Evolutionary conservation across 176 grass and related monocot genomes (phyloP), one percentile per base, ranked within the genome.

Genomic region (Oryza meridionalis): DNA sequence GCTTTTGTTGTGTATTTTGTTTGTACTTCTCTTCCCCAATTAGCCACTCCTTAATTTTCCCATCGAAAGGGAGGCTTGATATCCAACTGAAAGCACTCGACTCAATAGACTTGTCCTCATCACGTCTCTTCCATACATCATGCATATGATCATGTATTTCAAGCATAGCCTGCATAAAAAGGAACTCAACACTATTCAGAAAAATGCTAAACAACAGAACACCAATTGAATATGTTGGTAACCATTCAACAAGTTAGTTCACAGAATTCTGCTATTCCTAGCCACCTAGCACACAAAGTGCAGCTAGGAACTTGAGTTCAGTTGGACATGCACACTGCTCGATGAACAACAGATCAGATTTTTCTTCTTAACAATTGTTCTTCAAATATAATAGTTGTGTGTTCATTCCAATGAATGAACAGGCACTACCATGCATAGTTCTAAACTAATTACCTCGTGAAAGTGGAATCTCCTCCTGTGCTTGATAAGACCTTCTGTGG

Each of bases 61-160:
- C 67, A 83, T 95, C 89, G 16, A 98, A 98, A 44, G 92, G 91
- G 63, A 98, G 92, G 67, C 32, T 84, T 76, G 87, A 84, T 90
- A 98, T 95, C 96, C 96, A 98, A 88, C 87, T 90, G 77, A 95
- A 90, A 62, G 81, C 27, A 86, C 72, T 91, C 9, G 85, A 79
- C 4, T 78, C 38, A 15, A 79, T 65, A 84, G 75, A 87, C 47
- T 81, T 85, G 11, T 78, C 85, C 37, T 81, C 76, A 76, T 78
- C 67, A 45, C 82, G 86, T 84, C 77, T 93, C 79, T 95, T 98
- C 92, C 92, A 98, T 69, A 98, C 65, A 55, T 84, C 89, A 84
- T 98, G 95, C 95, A 98, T 95, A 88, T 94, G 92, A 55, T 98
- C 95, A 16, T 93, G 89, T 91, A 98, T 98, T 88, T 94, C 89